These are phyloP conservation scores for Coniochaeta ligniaria DNA, from an alignment of 2,329 filamentous ascomycete genomes.

Conservation along the genomic window DNA sequence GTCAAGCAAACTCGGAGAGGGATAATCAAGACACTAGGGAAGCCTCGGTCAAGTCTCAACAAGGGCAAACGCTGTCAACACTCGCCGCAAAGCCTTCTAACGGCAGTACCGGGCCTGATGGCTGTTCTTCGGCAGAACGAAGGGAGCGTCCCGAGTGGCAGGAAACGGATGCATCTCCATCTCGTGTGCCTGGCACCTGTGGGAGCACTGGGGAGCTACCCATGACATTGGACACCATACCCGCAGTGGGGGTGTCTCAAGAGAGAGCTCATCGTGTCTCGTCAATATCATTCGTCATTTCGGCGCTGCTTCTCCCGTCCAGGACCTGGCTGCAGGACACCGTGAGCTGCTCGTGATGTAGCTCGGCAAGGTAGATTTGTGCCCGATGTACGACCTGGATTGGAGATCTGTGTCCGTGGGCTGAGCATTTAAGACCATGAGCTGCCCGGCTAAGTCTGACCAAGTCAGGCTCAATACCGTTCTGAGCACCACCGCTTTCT, in stretches of 20 bases:
- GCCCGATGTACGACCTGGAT: neutral
- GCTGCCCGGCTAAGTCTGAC: neutral
- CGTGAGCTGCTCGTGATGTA: conserved; percentile 4
- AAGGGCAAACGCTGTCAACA: too few species aligned
- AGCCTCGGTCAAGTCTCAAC: too few species aligned
- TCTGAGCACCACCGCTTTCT: too few species aligned
- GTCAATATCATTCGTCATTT: conserved; percentile 9
- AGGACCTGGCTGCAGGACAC: conserved; percentile 3
- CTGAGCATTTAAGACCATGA: neutral
- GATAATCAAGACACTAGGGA: too few species aligned
- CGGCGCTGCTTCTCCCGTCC: conserved; percentile 12
- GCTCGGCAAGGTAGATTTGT: neutral
- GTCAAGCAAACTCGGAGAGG: too few species aligned
- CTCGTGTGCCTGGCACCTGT: neutral
- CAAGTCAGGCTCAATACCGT: neutral
- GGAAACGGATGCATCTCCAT: neutral
- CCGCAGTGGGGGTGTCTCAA: neutral
- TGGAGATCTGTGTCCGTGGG: neutral
- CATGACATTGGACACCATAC: neutral
- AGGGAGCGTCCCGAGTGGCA: neutral
- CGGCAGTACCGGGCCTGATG: neutral
- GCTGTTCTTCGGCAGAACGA: neutral
- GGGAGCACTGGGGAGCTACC: neutral
- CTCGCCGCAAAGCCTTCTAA: neutral
- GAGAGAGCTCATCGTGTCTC: neutral